Base-by-base conservation (phyloP, 768 basidiomycete species). In the Cystobasidium tubakii region DNA sequence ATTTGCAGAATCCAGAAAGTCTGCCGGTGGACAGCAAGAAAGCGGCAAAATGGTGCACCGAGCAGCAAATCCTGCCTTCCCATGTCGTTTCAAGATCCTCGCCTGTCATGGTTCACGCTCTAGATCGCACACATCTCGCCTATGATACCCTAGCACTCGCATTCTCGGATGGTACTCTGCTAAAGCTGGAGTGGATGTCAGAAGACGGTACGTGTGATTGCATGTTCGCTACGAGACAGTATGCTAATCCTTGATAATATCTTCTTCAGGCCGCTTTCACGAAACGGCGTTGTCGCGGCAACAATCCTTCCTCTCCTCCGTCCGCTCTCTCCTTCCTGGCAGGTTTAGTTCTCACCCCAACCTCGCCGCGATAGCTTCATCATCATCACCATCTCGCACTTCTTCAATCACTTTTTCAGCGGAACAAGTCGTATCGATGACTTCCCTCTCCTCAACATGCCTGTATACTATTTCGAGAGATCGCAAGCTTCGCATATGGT, bases 401-500 rank as follows among this genome's bases (percentile, higher is more conserved):
- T 9, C 39, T 10, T 4, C n/a, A 10, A 4, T 27, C 54, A n/a
- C 34, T 6, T 55, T 54, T n/a, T 31, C 53, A 29, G 15, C 69
- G 21, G 33, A 36, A 13, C 54, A 55, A 39, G 54, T 71, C 12
- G 29, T 71, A 6, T 71, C 69, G 17, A 33, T 71, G 33, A 46
- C 33, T n/a, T 71, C 69, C 15, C 25, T 50, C 6, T 54, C 23
- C 29, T 67, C 66, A 12, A 54, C 44, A 25, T 39, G n/a, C 29
- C 54, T 71, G 2, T 71, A 55, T 55, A 33, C 69, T 23, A 55
- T 71, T 2, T 71, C 69, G 15, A 27, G 69, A n/a, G 69, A 71
- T 44, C 53, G 69, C 33, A 71, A 62, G 44, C 69, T 71, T 27
- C 69, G 69, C 21, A 44, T 44, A 6, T 71, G 69, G 69, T 71